Percentiles rank a stretch among this genome's conserved stretches.
phyloP scores from a whole-genome alignment of 306 rosid genomes.

The Ochetophila trinervis region DNA sequence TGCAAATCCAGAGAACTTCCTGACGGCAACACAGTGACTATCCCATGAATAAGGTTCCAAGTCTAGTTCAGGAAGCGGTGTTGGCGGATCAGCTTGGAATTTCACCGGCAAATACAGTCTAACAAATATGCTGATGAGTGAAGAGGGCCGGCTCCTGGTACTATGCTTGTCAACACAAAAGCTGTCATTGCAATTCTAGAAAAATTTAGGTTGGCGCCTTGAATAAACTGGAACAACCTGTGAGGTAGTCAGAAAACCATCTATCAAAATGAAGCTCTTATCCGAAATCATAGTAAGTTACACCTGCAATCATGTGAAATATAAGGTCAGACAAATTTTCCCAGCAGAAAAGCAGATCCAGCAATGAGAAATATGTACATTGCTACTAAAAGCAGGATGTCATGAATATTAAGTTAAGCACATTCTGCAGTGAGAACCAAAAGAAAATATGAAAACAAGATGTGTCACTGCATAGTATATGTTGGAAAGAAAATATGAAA shows the following conservation, averaged over 20 bases:
- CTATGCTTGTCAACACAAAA: constrained; percentile 64
- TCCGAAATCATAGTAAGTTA: neutral
- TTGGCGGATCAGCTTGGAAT: constrained; percentile 61
- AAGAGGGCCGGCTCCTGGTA: constrained; percentile 59
- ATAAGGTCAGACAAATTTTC: neutral
- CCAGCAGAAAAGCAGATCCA: neutral
- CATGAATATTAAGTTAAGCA: no score
- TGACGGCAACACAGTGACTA: constrained; percentile 55
- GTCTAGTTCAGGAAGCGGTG: constrained; percentile 65
- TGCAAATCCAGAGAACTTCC: constrained; percentile 69
- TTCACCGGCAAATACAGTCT: constrained; percentile 60
- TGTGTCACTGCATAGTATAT: no score
- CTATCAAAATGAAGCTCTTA: neutral
- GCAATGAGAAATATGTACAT: neutral
- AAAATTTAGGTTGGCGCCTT: constrained; percentile 85
- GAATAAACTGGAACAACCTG: constrained; percentile 75
- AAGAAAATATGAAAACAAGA: no score
- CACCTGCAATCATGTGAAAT: neutral
- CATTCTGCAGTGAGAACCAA: no score
- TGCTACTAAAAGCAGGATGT: neutral
- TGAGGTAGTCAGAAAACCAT: neutral
- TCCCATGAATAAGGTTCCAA: constrained; percentile 40
- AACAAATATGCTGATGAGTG: constrained; percentile 62
- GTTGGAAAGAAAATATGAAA: neutral
- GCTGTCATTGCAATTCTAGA: constrained; percentile 68